Base-by-base conservation (phyloP, 2,329 filamentous ascomycete genomes). In the Fusarium keratoplasticum region DNA sequence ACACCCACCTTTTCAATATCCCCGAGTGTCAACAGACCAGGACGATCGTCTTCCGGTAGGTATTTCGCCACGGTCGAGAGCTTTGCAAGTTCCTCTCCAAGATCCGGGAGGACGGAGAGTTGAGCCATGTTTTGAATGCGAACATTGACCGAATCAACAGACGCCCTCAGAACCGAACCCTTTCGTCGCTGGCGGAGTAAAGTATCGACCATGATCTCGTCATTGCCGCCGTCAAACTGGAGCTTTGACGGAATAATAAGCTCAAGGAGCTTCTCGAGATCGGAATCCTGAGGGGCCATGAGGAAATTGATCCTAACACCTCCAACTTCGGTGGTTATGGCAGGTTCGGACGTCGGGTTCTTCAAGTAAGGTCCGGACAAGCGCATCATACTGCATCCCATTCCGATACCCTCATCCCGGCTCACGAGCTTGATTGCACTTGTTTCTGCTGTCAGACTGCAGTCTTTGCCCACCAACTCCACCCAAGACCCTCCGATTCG, bases 181-280 rank as follows among this genome's bases (percentile, higher is more conserved):
- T 98, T 96, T 62, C 92, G 89, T 69, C 96, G 88, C 81, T 99
- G 96, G 25, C 94, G 89, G 16, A 98, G 84, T 1, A 99, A 87
- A 0, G 95, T 98, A 76, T 98, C 96, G 25, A 99, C 90, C 87
- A 99, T 92, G 69, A 99, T 97, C 78, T 98, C 96, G 76, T 98
- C 95, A 69, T 97, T 94, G 55, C 92, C 91, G 70, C 96, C 92
- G 73, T 92, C 88, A 77, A 96, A 98, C 72, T 95, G 95, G 81
- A 96, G 91, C 73, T 95, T 96, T 0, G 95, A 98, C 0, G 96
- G 97, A 8, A 94, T 97, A 64, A 99, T 94, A 61, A 99, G 87
- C 61, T 94, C 92, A 0, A 99, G 85, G 2, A 99, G 87, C 36
- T 92, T 90, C 78, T 95, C 93, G 0, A 99, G 86, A 81, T 99